Evolutionary conservation across 2,329 filamentous ascomycete genomes (phyloP), one percentile per base, ranked within the genome.

Genomic region (Claviceps sp.): DNA sequence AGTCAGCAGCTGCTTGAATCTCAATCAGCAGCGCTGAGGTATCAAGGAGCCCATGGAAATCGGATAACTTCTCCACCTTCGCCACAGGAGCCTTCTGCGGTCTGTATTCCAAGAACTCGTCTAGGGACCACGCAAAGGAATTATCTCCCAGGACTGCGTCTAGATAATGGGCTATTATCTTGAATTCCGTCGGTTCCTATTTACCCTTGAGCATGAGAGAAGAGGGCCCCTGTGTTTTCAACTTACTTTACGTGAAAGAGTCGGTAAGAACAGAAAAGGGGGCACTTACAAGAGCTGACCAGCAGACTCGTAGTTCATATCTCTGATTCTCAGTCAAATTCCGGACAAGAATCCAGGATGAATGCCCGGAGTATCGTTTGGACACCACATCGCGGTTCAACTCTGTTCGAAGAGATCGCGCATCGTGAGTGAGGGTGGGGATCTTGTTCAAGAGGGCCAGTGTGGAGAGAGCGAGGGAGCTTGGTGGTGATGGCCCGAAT

Each of bases 251-350:
- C 14, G 40, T 17, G 16, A 41, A 11, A 41, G 17, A 10, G 40
- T n/a, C 40, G 16, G n/a, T 4, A n/a, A n/a, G 13, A 47, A 4
- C 14, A 41, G 5, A 30, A 24, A 8, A 37, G 40, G 10, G 46
- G 43, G 40, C 37, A 76, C 86, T 69, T 76, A 95, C 91, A 55
- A 85, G 93, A 42, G 93, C 93, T 55, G 89, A 77, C 90, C 91
- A 98, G 70, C 91, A 97, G 54, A 96, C 76, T 51, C 93, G 82
- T 48, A 95, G 78, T 72, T 98, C 93, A 73, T 97, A 96, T 58
- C 89, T 79, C 62, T 85, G 84, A 11, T 81, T 80, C 39, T 80
- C 76, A n/a, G 69, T 74, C 51, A 98, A 73, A 38, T 75, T 71
- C 52, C 85, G 78, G 5, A 98, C 77, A 7, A 91, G 70, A 58